Conservation (phyloP, 179 eudicot species). For the Spergularia azorica region DNA sequence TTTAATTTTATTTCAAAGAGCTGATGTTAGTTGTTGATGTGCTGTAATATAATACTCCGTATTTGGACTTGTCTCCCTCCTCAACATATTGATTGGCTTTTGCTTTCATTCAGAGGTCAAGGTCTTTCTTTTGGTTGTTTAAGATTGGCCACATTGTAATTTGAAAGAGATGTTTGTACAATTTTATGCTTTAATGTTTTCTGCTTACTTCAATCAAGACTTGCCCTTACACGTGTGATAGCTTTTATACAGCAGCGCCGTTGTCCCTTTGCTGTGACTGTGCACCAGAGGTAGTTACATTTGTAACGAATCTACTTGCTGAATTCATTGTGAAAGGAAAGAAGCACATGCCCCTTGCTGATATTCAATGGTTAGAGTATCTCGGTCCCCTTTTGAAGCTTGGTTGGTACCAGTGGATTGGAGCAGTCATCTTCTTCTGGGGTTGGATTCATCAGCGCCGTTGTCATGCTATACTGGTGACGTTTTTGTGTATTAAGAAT, state of each 20-base stretch:
- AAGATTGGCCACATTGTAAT: no score
- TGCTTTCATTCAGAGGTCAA: background rate
- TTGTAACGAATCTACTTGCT: constrained; percentile 33
- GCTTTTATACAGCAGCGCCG: constrained; percentile 94
- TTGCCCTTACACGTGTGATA: constrained; percentile 37
- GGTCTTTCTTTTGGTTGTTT: no score
- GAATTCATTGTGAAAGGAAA: constrained; percentile 69
- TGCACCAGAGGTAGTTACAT: constrained; percentile 58
- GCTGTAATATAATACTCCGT: no score
- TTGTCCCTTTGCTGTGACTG: constrained; percentile 69
- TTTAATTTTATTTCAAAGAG: no score
- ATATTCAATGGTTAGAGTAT: constrained; percentile 50
- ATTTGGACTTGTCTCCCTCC: no score
- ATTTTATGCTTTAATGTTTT: background rate
- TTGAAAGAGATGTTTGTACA: background rate
- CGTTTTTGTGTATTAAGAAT: constrained; percentile 1
- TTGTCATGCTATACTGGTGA: constrained; percentile 92
- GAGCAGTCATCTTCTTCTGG: constrained; percentile 70
- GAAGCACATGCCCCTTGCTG: constrained; percentile 44
- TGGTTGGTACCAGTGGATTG: constrained; percentile 78
- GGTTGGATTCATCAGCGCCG: constrained; percentile 87
- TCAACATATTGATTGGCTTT: no score
- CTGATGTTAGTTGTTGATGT: no score
- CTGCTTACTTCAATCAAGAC: constrained; percentile 3
- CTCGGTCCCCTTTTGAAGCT: constrained; percentile 57